These are phyloP conservation scores for Eleusine coracana DNA, from an alignment of 176 grass and related monocot species.

Conservation along the genomic window DNA sequence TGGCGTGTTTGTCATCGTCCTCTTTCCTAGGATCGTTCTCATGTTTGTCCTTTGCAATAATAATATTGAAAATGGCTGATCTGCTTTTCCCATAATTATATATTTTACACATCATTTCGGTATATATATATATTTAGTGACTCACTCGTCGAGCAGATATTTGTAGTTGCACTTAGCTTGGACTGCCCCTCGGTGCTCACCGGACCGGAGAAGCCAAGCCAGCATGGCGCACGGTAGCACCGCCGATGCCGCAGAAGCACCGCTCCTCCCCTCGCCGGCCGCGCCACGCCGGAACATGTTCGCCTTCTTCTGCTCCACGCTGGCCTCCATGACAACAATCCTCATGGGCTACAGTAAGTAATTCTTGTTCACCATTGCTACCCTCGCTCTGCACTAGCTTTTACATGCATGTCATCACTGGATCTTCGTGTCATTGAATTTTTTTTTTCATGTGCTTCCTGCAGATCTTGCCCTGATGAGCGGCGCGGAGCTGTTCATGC, in stretches of 20 bases:
- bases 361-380: not conserved
- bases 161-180: not conserved
- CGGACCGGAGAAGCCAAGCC: not conserved
- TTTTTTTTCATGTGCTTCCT: not conserved
- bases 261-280: not conserved
- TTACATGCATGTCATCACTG: not conserved
- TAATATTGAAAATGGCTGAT: not conserved
- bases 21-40: not conserved
- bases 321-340: conserved; percentile 54
- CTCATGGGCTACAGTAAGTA: conserved; percentile 49
- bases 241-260: not conserved
- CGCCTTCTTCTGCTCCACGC: conserved; percentile 38
- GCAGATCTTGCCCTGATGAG: not conserved
- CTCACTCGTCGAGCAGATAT: not conserved
- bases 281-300: conserved; percentile 29
- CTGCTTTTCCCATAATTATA: not conserved
- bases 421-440: not conserved
- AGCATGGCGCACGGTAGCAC: not conserved
- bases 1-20: not conserved
- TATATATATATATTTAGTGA: not conserved
- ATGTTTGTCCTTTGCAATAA: not conserved
- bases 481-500: not conserved
- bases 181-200: not conserved
- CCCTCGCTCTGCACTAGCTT: no score
- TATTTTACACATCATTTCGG: not conserved